phyloP scores from a whole-genome alignment of 2,329 filamentous ascomycete species.

The Pestalotiopsis sp. region DNA sequence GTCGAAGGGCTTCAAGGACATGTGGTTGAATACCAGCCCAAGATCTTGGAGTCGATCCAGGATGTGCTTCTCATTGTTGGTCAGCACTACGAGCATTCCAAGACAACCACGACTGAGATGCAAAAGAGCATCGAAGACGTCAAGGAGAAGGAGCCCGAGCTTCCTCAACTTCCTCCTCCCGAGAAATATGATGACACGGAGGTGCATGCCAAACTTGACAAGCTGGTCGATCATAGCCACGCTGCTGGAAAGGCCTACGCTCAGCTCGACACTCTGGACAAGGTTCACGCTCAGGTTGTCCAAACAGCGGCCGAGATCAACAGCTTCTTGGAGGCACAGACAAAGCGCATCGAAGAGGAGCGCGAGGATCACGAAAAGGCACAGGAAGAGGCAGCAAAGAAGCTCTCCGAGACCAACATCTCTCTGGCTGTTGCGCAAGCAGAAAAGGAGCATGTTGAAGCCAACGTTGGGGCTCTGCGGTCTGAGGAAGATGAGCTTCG shows the following conservation, averaged over 20 bases:
- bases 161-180: conserved; percentile 56
- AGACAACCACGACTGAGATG: conserved; percentile 61
- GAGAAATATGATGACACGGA: conserved; percentile 69
- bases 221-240: conserved; percentile 65
- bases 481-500: conserved; percentile 58
- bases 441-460: conserved; percentile 65
- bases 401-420: conserved; percentile 76
- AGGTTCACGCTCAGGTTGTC: conserved; percentile 87
- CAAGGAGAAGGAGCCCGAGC: conserved; percentile 46
- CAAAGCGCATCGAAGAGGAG: conserved; percentile 73
- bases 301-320: conserved; percentile 83
- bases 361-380: conserved; percentile 79
- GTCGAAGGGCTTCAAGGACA: conserved; percentile 79
- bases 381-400: conserved; percentile 76
- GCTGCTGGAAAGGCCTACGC: conserved; percentile 70
- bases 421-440: conserved; percentile 75
- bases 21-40: conserved; percentile 81
- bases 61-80: conserved; percentile 83
- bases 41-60: conserved; percentile 83
- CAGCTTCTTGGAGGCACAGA: conserved; percentile 78
- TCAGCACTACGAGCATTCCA: conserved; percentile 87
- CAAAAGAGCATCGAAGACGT: conserved; percentile 63
- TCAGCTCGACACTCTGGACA: conserved; percentile 81
- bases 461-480: conserved; percentile 52
- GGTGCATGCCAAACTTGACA: conserved; percentile 52